phyloP scores from a whole-genome alignment of 768 basidiomycete species.

The Boletus huronensis region DNA sequence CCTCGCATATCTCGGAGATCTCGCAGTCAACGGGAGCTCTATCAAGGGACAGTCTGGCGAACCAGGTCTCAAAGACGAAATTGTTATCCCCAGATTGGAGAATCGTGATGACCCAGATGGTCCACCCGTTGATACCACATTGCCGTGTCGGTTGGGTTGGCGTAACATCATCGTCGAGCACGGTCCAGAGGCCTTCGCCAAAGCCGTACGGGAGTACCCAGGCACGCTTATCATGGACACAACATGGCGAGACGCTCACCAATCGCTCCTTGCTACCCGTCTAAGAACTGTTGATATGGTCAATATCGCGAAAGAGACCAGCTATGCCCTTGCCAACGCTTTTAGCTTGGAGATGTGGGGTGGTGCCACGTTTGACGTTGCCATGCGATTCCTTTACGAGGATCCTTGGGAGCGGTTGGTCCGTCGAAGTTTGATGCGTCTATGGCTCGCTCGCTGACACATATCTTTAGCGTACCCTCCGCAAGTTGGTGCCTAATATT shows the following conservation, averaged over 20 bases:
- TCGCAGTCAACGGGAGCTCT: constrained; percentile 96
- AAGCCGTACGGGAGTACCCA: constrained; percentile 94
- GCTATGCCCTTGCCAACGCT: constrained; percentile 90
- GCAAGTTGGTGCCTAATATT: constrained; percentile 97
- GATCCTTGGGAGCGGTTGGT: constrained; percentile 99
- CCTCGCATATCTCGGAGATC: constrained; percentile 93
- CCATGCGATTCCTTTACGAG: constrained; percentile 99
- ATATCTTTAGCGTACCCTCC: constrained; percentile 66
- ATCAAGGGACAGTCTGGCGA: constrained; percentile 97
- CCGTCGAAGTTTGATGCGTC: constrained; percentile 24
- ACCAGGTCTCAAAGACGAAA: constrained; percentile 88
- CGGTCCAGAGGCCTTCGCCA: constrained; percentile 97
- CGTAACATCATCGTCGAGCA: constrained; percentile 98
- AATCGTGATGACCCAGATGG: constrained; percentile 76
- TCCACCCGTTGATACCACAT: constrained; percentile 69
- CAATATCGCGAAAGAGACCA: constrained; percentile 98
- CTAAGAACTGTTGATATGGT: constrained; percentile 95
- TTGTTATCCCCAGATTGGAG: constrained; percentile 75
- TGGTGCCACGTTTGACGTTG: constrained; percentile 97
- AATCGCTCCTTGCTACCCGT: constrained; percentile 94
- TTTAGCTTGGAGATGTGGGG: constrained; percentile 99
- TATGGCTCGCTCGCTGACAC: constrained; percentile 9
- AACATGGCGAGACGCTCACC: constrained; percentile 99
- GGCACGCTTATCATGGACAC: constrained; percentile 98
- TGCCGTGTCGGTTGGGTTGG: constrained; percentile 90